phyloP scores from a whole-genome alignment of 2,329 filamentous ascomycete species.

The Monosporascus sp. region DNA sequence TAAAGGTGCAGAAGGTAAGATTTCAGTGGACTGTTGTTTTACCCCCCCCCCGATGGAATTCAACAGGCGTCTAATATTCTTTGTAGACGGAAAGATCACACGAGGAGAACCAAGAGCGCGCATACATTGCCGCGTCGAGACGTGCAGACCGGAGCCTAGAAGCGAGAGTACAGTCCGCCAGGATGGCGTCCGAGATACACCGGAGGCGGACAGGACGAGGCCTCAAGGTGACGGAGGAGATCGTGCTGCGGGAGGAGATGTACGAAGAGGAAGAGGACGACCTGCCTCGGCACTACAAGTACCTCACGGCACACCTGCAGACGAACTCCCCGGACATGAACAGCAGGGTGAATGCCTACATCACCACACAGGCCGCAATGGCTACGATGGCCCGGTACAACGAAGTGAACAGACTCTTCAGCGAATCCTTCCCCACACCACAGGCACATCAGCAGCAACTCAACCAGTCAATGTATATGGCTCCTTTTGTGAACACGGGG shows the following conservation, averaged over 20 bases:
- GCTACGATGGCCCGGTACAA: conserved; percentile 38
- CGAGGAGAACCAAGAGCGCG: conserved; percentile 79
- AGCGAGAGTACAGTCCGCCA: conserved; percentile 80
- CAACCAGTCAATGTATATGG: conserved; percentile 23
- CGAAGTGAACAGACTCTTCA: conserved; percentile 43
- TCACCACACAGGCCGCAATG: conserved; percentile 39
- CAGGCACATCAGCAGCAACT: conserved; percentile 24
- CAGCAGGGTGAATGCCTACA: conserved; percentile 48
- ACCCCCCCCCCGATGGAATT: background rate
- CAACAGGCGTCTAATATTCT: conserved; percentile 12
- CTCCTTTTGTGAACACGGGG: conserved; percentile 17
- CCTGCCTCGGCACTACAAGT: conserved; percentile 59
- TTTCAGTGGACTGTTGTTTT: too few relatives aligned
- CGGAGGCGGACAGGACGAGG: conserved; percentile 79
- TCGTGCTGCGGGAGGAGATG: conserved; percentile 89
- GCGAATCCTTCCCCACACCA: conserved; percentile 38
- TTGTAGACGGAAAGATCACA: conserved; percentile 66
- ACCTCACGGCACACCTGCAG: conserved; percentile 57
- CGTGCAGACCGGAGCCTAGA: conserved; percentile 83
- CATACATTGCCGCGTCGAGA: conserved; percentile 87
- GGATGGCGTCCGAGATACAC: conserved; percentile 85
- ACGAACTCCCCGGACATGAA: conserved; percentile 58
- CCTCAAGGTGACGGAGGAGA: conserved; percentile 76
- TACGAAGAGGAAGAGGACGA: conserved; percentile 93
- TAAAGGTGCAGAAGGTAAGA: conserved; percentile 30